phyloP scores from a whole-genome alignment of 371 early-diverging fungal species.

The Thermomucor indicae-seudaticae region DNA sequence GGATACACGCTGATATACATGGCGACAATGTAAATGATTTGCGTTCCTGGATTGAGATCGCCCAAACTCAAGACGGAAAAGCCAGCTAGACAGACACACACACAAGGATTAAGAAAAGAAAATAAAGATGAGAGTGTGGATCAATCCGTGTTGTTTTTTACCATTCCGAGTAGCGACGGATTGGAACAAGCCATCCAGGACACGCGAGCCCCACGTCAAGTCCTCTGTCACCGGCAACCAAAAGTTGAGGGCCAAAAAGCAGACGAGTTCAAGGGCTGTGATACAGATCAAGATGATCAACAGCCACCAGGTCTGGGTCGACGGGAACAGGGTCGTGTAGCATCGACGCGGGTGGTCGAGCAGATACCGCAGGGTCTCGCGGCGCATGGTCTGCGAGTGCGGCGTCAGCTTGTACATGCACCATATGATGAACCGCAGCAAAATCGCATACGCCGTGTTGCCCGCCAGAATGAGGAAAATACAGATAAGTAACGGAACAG shows the following conservation, averaged over 20 bases:
- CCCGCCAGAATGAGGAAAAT: conserved; percentile 35
- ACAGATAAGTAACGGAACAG: conserved; percentile 29
- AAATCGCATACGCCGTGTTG: conserved; percentile 43
- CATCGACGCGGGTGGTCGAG: conserved; percentile 47
- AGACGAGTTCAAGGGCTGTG: conserved; percentile 33
- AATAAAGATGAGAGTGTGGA: too few relatives aligned
- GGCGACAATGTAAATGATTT: conserved; percentile 42
- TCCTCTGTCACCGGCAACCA: conserved; percentile 36
- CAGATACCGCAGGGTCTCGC: conserved; percentile 35
- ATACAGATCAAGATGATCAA: conserved; percentile 32
- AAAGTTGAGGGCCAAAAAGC: conserved; percentile 39
- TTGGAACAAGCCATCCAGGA: conserved; percentile 46
- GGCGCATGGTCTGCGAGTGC: conserved; percentile 18
- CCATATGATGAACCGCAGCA: conserved; percentile 43
- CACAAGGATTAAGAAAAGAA: too few relatives aligned
- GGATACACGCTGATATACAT: conserved; percentile 55
- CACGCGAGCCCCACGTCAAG: conserved; percentile 37
- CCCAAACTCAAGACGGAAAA: conserved; percentile 36
- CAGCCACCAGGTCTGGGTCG: conserved; percentile 45
- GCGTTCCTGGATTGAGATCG: conserved; percentile 42
- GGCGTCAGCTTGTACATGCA: conserved; percentile 25
- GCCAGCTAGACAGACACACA: conserved; percentile 30
- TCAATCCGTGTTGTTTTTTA: too few relatives aligned
- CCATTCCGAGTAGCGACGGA: conserved; percentile 46
- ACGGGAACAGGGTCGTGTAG: conserved; percentile 40